phyloP scores from a whole-genome alignment of 768 basidiomycete species.

The Xerocomellus chrysenteron region DNA sequence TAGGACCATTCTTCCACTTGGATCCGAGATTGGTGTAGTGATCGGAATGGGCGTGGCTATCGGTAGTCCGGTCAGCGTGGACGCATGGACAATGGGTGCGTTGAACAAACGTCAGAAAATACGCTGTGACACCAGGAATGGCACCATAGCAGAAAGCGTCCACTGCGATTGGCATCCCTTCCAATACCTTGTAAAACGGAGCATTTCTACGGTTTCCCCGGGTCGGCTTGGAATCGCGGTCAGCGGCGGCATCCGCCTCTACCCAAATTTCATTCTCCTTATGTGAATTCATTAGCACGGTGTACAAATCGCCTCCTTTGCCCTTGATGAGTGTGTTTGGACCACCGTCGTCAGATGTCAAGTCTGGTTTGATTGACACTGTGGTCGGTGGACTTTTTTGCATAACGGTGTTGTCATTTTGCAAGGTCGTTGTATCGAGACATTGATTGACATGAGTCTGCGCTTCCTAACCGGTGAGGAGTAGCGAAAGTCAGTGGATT shows the following conservation, averaged over 20 bases:
- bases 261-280: constrained; percentile 85
- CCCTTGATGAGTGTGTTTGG: neutral
- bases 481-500: neutral
- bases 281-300: constrained; percentile 84
- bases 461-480: constrained; percentile 39
- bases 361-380: neutral
- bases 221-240: constrained; percentile 43
- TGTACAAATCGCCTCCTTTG: constrained; percentile 51
- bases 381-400: neutral
- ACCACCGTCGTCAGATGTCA: neutral
- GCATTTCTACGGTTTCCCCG: constrained; percentile 66
- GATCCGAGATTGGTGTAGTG: constrained; percentile 92
- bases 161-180: constrained; percentile 97
- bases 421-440: constrained; percentile 37
- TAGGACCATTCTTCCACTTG: constrained; percentile 87
- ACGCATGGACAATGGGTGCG: neutral
- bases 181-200: constrained; percentile 94
- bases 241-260: constrained; percentile 61
- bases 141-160: constrained; percentile 95
- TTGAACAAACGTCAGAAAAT: constrained; percentile 75
- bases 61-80: constrained; percentile 6
- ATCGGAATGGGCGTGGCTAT: constrained; percentile 94
- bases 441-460: constrained; percentile 59
- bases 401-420: neutral
- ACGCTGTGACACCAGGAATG: constrained; percentile 86